A percentile compares a stretch with the other conserved stretches of the same genome.
Conservation (phyloP, 352 stramenopile species). For the Phytophthora hybrid region DNA sequence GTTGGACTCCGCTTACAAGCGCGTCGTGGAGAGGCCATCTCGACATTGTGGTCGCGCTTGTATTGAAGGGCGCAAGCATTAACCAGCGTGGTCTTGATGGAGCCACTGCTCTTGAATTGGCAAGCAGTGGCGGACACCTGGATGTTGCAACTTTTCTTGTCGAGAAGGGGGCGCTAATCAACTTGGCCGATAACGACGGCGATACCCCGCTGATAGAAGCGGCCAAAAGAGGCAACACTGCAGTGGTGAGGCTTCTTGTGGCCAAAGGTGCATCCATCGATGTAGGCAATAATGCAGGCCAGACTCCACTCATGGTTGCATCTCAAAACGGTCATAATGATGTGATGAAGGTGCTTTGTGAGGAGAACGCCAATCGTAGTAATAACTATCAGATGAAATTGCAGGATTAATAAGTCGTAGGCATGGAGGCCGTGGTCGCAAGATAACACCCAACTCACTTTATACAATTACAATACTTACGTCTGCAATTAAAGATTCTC, state of each 20-base stretch:
- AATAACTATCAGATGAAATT: too few species aligned
- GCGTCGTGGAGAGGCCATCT: constrained; percentile 6
- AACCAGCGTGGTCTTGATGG: not conserved
- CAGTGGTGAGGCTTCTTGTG: not conserved
- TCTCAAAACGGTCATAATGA: not conserved
- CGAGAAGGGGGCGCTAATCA: not conserved
- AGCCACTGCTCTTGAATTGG: not conserved
- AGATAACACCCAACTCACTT: too few species aligned
- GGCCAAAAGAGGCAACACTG: not conserved
- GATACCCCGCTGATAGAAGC: constrained; percentile 3
- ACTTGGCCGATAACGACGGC: not conserved
- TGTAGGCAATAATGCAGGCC: not conserved
- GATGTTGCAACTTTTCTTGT: not conserved
- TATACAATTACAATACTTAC: not conserved
- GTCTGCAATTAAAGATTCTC: too few species aligned
- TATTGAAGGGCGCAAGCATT: not conserved
- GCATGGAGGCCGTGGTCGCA: too few species aligned
- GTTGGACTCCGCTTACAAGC: constrained; percentile 1
- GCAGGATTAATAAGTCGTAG: too few species aligned
- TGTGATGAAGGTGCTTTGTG: not conserved
- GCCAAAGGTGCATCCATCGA: not conserved
- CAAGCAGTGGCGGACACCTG: not conserved
- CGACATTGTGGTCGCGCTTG: not conserved
- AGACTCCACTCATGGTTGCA: constrained; percentile 17
- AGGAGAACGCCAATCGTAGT: too few species aligned